Evolutionary conservation across 352 stramenopile species (phyloP).

Genomic region (Phytopythium kandeliae): DNA sequence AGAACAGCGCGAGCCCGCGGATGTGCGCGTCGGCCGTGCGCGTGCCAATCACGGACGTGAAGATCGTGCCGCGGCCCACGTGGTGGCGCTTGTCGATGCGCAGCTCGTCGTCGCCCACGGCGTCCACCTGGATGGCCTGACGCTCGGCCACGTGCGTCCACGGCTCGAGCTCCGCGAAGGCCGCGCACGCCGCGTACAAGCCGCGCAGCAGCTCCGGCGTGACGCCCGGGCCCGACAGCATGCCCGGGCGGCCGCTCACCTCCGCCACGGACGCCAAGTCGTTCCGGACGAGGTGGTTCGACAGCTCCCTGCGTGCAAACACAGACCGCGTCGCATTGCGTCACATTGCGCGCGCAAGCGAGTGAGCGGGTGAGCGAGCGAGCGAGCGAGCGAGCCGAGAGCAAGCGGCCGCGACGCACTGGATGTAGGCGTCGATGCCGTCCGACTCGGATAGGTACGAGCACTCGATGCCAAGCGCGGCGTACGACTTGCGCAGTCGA

Average conservation of each 20-base stretch:
- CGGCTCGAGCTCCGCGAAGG: slow-evolving; percentile 58
- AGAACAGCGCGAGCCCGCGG: slow-evolving; percentile 74
- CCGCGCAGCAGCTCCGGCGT: slow-evolving; percentile 46
- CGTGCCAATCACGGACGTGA: slow-evolving; percentile 68
- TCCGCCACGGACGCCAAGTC: slow-evolving; percentile 72
- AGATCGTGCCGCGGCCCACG: slow-evolving; percentile 51
- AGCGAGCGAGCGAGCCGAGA: too few relatives aligned
- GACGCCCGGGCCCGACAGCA: slow-evolving; percentile 48
- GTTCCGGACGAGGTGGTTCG: slow-evolving; percentile 76
- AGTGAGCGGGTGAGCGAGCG: too few relatives aligned
- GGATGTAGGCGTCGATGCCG: slow-evolving; percentile 79
- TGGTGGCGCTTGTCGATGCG: slow-evolving; percentile 55
- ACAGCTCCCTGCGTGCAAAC: slow-evolving; percentile 45
- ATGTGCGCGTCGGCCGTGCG: slow-evolving; percentile 54
- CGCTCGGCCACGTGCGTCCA: slow-evolving; percentile 66
- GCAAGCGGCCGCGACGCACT: slow-evolving; percentile 35
- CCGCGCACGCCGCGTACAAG: slow-evolving; percentile 63
- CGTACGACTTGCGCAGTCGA: slow-evolving; percentile 69
- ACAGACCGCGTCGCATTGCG: too few relatives aligned
- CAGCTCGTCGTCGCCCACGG: slow-evolving; percentile 49
- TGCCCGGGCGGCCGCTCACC: slow-evolving; percentile 63
- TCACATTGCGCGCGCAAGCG: too few relatives aligned
- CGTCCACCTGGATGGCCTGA: slow-evolving; percentile 77
- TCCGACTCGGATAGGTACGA: slow-evolving; percentile 83
- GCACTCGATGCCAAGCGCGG: slow-evolving; percentile 73